Conservation (phyloP, 768 basidiomycete genomes). For the Boletus speciosus region DNA sequence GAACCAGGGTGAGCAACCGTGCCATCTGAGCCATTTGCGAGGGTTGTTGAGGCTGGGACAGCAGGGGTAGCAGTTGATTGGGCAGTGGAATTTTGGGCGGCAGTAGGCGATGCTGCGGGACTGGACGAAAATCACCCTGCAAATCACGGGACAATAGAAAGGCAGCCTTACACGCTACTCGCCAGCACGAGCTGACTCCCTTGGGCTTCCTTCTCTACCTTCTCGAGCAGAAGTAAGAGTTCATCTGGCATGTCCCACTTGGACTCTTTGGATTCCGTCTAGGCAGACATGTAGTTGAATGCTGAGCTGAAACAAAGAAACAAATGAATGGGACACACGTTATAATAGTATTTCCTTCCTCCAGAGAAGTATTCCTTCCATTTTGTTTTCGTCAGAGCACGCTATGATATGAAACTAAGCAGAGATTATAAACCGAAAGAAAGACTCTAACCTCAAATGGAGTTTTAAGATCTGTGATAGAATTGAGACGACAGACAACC, state of each 20-base stretch:
- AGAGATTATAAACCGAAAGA: neutral
- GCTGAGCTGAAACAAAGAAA: neutral
- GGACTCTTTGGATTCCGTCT: conserved; percentile 88
- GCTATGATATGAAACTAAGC: conserved; percentile 40
- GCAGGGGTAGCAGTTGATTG: conserved; percentile 46
- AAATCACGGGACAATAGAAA: neutral
- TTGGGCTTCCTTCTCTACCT: conserved; percentile 73
- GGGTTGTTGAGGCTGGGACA: conserved; percentile 38
- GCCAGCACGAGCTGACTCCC: conserved; percentile 37
- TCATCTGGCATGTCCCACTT: conserved; percentile 99
- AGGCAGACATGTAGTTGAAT: conserved; percentile 7
- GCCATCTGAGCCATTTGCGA: conserved; percentile 46
- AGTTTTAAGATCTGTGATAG: conserved; percentile 72
- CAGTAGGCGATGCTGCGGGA: conserved; percentile 39
- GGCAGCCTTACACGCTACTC: conserved; percentile 20
- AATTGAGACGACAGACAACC: conserved; percentile 2
- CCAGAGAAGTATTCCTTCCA: conserved; percentile 98
- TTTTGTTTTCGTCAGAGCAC: conserved; percentile 82
- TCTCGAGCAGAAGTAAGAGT: conserved; percentile 76
- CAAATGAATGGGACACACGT: conserved; percentile 45
- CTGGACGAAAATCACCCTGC: conserved; percentile 12
- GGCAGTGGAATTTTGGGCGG: conserved; percentile 34
- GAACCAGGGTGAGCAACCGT: conserved; percentile 48
- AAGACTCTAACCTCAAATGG: conserved; percentile 73
- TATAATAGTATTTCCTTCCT: conserved; percentile 88